Evolutionary conservation across 176 grass and related monocot genomes (phyloP).

Genomic region (maize (Zea mays)): DNA sequence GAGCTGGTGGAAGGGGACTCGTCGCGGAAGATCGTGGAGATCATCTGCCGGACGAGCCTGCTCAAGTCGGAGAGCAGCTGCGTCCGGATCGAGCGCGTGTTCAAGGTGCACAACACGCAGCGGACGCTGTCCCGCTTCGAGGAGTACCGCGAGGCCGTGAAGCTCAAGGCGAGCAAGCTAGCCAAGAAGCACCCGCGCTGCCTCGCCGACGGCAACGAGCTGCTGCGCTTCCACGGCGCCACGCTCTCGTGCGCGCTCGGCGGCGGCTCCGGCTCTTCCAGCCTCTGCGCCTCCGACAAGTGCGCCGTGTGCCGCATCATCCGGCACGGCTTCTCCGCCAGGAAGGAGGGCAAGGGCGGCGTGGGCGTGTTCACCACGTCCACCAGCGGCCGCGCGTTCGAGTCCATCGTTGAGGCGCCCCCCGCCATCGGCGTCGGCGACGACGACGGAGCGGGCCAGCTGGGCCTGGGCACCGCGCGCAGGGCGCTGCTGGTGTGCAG

Average conservation of each 20-base stretch:
- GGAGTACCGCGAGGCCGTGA: conserved; percentile 89
- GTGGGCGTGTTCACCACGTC: conserved; percentile 85
- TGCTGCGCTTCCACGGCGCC: conserved; percentile 83
- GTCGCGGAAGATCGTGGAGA: conserved; percentile 94
- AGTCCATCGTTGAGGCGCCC: conserved; percentile 42
- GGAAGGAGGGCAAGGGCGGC: conserved; percentile 48
- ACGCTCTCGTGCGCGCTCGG: conserved; percentile 62
- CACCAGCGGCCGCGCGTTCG: conserved; percentile 77
- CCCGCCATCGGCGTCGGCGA: background rate
- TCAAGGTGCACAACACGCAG: conserved; percentile 99
- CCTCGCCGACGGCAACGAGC: conserved; percentile 89
- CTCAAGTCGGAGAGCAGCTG: conserved; percentile 83
- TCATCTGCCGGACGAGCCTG: conserved; percentile 92
- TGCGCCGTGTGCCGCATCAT: conserved; percentile 81
- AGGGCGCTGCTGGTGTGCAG: conserved; percentile 86
- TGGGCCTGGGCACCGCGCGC: background rate
- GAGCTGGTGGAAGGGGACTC: conserved; percentile 95
- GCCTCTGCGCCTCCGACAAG: conserved; percentile 63
- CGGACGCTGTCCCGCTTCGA: conserved; percentile 82
- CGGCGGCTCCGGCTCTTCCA: background rate
- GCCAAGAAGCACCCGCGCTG: conserved; percentile 88
- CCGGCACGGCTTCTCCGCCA: conserved; percentile 62
- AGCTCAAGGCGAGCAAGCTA: conserved; percentile 77
- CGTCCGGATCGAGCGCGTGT: conserved; percentile 76
- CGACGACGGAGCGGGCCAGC: background rate